Conservation (phyloP, 2,329 filamentous ascomycete species). For the Monilinia vaccinii-corymbosi region DNA sequence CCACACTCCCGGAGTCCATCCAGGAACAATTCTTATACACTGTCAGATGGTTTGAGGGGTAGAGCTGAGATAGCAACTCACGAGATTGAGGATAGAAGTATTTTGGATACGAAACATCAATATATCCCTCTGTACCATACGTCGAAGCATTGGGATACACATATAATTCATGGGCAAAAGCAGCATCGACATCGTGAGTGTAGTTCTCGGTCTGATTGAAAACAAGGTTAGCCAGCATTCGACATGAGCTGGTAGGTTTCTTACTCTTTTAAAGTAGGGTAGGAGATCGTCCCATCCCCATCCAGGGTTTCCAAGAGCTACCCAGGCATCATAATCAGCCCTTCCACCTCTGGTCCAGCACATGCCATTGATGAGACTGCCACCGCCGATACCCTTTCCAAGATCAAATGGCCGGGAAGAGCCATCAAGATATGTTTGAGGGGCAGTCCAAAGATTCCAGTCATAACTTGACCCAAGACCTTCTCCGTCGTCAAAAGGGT, state of each 20-base stretch:
- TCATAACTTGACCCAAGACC: slow-evolving; percentile 33
- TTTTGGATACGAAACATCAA: slow-evolving; percentile 33
- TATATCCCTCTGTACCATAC: slow-evolving; percentile 31
- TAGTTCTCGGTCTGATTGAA: slow-evolving; percentile 31
- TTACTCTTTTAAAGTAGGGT: slow-evolving; percentile 35
- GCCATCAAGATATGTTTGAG: slow-evolving; percentile 30
- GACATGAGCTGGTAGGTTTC: background rate
- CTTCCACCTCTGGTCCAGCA: slow-evolving; percentile 20
- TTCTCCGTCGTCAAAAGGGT: slow-evolving; percentile 21
- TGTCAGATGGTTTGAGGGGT: background rate
- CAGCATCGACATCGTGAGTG: slow-evolving; percentile 21
- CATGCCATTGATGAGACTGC: slow-evolving; percentile 36
- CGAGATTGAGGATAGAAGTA: slow-evolving; percentile 35
- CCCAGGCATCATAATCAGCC: slow-evolving; percentile 33
- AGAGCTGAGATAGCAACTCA: slow-evolving; percentile 16
- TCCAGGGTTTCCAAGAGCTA: slow-evolving; percentile 32
- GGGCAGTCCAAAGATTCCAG: slow-evolving; percentile 33
- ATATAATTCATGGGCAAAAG: slow-evolving; percentile 19
- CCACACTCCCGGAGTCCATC: slow-evolving; percentile 32
- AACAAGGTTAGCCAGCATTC: background rate
- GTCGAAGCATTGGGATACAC: slow-evolving; percentile 25
- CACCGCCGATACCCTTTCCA: slow-evolving; percentile 30
- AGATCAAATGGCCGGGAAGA: slow-evolving; percentile 18
- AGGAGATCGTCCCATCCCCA: slow-evolving; percentile 31
- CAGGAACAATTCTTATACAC: slow-evolving; percentile 31